Base-by-base conservation (phyloP, 352 stramenopile genomes). In the Phytopythium ostracodes region DNA sequence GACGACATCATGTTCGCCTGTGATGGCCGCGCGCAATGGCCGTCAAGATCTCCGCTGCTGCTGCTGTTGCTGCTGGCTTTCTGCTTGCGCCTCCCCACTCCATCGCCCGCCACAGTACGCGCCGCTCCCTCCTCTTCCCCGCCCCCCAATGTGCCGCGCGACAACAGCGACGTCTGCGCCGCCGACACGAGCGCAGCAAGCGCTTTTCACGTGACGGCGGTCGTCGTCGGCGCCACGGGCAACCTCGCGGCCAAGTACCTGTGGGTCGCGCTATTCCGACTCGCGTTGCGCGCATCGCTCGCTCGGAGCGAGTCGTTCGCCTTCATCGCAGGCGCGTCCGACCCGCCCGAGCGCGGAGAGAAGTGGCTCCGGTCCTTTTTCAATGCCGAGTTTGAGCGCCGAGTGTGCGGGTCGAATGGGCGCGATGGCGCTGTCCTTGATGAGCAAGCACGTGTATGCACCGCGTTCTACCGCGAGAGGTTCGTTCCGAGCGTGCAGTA, bases 191-290 rank as follows among this genome's bases (percentile, higher is more conserved):
- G n/a, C 29, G 27, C 11, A 2, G 5, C 2, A 42, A 51, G 2
- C 52, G 20, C 14, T n/a, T n/a, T n/a, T 1, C 56, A 76, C 38
- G 59, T 84, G 22, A 75, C 70, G 35, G 66, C 90, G 24, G 62
- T 94, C 10, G 53, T 95, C 31, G 57, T 85, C 5, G 86, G 84
- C 24, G 84, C 82, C 22, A 95, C 86, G 5, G 86, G 86, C 24
- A 86, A 94, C 67, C 72, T 95, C 51, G 83, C 87, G n/a, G 62
- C 78, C 18, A 94, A 94, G 51, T 94, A 94, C 75, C 67, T 95
- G 40, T 95, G 87, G 85, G 76, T 84, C 12, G 69, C 84, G n/a
- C 67, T 77, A 51, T 87, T 91, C 59, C 81, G 79, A 0, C 56
- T 93, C 52, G 76, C 78, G 12, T 59, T 85, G 15, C 53, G 87